Conservation (phyloP, 192 early-diverging fungal genomes). For the Chytriomyces sp. region DNA sequence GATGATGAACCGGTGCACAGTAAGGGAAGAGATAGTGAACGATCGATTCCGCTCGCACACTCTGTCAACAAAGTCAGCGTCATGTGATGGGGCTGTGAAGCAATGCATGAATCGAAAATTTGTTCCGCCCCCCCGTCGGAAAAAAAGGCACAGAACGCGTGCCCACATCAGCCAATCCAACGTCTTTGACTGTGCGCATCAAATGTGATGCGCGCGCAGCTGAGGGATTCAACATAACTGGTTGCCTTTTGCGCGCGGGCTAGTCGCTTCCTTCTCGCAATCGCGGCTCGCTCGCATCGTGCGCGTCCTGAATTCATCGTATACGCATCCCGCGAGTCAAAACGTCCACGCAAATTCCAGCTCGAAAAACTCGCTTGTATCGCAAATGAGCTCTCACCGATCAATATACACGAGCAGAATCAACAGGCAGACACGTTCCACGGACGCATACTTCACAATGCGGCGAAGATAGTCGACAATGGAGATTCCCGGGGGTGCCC, state of each 20-base stretch:
- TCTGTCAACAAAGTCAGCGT: no score
- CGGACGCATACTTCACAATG: conserved; percentile 87
- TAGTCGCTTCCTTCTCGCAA: no score
- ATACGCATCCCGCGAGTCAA: no score
- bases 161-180: no score
- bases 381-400: conserved; percentile 47
- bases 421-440: conserved; percentile 86
- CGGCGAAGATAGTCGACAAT: conserved; percentile 87
- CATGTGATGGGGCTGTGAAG: background rate
- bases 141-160: background rate
- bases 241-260: no score
- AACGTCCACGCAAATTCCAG: no score
- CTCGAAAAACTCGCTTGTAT: no score
- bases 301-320: no score
- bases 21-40: conserved; percentile 92
- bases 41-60: conserved; percentile 59
- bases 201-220: no score
- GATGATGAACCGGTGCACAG: conserved; percentile 68
- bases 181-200: no score
- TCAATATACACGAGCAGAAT: conserved; percentile 94
- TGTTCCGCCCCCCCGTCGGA: background rate
- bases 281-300: no score
- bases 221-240: no score
- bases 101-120: background rate
- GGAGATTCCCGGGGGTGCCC: conserved; percentile 84